Percentiles rank a stretch among this genome's conserved stretches.
These are phyloP conservation scores for Tuber microsphaerosporum DNA, from an alignment of 495 filamentous ascomycete species.

Conservation along the genomic window DNA sequence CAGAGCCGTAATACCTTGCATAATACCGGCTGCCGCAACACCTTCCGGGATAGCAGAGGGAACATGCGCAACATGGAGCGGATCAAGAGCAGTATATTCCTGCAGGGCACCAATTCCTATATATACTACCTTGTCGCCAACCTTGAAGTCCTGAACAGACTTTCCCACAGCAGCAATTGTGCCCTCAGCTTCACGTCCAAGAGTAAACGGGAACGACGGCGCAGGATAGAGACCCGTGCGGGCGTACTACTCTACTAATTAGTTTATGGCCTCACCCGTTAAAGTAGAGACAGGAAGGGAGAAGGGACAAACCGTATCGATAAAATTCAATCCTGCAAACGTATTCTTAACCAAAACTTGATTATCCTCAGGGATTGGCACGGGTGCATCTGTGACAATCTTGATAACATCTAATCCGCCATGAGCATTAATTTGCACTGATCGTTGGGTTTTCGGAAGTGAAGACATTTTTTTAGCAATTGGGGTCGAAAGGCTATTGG, in stretches of 20 bases:
- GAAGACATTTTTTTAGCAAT: constrained; percentile 24
- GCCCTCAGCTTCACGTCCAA: constrained; percentile 77
- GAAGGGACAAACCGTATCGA: constrained; percentile 52
- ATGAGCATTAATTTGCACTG: constrained; percentile 54
- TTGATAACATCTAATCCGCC: constrained; percentile 75
- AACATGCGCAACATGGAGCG: constrained; percentile 54
- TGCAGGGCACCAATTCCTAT: constrained; percentile 61
- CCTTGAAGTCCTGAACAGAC: constrained; percentile 45
- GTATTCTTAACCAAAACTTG: constrained; percentile 81
- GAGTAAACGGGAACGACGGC: constrained; percentile 63
- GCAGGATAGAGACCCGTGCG: constrained; percentile 77
- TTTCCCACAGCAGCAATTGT: constrained; percentile 51
- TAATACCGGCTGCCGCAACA: constrained; percentile 58
- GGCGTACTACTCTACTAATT: constrained; percentile 57
- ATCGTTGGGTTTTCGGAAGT: constrained; percentile 33
- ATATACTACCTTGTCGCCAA: constrained; percentile 63
- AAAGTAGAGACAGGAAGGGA: constrained; percentile 4
- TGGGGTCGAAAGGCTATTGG: background rate
- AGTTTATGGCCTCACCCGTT: constrained; percentile 1
- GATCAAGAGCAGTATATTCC: constrained; percentile 62
- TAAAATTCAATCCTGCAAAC: constrained; percentile 81
- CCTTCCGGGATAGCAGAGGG: constrained; percentile 58
- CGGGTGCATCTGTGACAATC: constrained; percentile 65
- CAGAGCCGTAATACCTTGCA: constrained; percentile 84
- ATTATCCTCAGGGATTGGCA: constrained; percentile 62